These are phyloP conservation scores for Fusarium scirpi DNA, from an alignment of 2,329 filamentous ascomycete genomes.

Conservation along the genomic window DNA sequence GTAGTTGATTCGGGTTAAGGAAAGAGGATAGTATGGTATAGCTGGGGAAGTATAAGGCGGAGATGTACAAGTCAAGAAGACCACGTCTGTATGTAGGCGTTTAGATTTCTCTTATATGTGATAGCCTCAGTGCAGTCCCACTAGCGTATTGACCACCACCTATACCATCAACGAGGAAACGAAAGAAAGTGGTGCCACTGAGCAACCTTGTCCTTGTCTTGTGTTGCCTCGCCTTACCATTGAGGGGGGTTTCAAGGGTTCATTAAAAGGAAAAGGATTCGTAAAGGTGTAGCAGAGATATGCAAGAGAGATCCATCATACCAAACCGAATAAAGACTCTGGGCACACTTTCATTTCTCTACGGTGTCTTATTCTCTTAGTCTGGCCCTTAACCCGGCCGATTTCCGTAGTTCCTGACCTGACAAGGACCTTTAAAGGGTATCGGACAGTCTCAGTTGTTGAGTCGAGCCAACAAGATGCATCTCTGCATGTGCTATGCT, in stretches of 20 bases:
- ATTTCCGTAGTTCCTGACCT: background rate
- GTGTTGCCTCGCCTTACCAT: background rate
- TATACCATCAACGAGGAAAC: background rate
- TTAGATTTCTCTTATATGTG: constrained; percentile 22
- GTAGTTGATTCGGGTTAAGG: background rate
- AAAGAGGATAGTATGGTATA: background rate
- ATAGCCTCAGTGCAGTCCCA: background rate
- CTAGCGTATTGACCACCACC: background rate
- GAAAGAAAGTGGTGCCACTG: constrained; percentile 3
- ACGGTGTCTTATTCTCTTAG: background rate
- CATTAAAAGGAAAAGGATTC: background rate
- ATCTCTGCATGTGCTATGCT: constrained; percentile 14
- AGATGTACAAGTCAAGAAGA: background rate
- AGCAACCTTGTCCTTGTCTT: background rate
- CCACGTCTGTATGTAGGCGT: background rate
- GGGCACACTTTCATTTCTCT: background rate
- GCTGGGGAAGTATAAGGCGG: background rate
- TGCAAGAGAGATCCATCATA: constrained; percentile 8
- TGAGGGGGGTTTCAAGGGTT: constrained; percentile 1
- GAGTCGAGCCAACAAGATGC: constrained; percentile 10
- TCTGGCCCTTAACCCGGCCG: background rate
- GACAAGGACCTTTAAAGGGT: constrained; percentile 1
- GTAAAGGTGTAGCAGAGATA: constrained; percentile 1
- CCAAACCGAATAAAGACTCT: constrained; percentile 13
- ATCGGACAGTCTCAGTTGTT: constrained; percentile 1